A percentile compares a stretch with the other conserved stretches of the same genome.
Evolutionary conservation across 1,284 basidiomycete species (phyloP).

Genomic region (Cutaneotrichosporon cavernicola): DNA sequence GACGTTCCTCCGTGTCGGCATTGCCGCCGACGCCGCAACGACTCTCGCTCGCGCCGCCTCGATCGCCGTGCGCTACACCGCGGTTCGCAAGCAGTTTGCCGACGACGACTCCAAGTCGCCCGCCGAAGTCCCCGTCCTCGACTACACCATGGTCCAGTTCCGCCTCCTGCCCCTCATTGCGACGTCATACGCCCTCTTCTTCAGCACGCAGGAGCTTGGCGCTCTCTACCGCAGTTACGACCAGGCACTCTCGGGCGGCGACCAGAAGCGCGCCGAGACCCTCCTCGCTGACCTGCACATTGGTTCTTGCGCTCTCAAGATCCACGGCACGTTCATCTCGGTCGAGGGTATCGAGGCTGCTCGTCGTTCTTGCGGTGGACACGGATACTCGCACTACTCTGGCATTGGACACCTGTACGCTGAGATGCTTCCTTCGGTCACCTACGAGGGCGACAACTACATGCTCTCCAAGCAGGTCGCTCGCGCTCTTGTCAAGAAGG

Average conservation of each 20-base stretch:
- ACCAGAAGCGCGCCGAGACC: slow-evolving; percentile 16
- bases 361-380: slow-evolving; percentile 59
- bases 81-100: slow-evolving; percentile 59
- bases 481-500: slow-evolving; percentile 57
- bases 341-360: slow-evolving; percentile 58
- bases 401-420: slow-evolving; percentile 59
- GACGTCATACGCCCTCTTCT: slow-evolving; percentile 60
- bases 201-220: slow-evolving; percentile 55
- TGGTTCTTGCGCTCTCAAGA: slow-evolving; percentile 19
- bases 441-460: slow-evolving; percentile 61
- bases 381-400: slow-evolving; percentile 61
- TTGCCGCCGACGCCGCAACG: slow-evolving; percentile 58
- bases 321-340: slow-evolving; percentile 52
- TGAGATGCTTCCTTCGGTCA: slow-evolving; percentile 58
- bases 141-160: slow-evolving; percentile 62
- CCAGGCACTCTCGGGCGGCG: slow-evolving; percentile 1
- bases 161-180: slow-evolving; percentile 59
- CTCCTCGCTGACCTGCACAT: slow-evolving; percentile 23
- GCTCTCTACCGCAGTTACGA: slow-evolving; percentile 44
- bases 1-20: slow-evolving; percentile 57
- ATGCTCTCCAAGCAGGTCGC: slow-evolving; percentile 58
- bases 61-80: slow-evolving; percentile 59
- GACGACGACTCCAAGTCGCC: slow-evolving; percentile 48
- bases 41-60: slow-evolving; percentile 59
- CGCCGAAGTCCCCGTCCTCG: slow-evolving; percentile 58